phyloP scores from a whole-genome alignment of 805 yeast genomes.

The Suhomyces prunicola region DNA sequence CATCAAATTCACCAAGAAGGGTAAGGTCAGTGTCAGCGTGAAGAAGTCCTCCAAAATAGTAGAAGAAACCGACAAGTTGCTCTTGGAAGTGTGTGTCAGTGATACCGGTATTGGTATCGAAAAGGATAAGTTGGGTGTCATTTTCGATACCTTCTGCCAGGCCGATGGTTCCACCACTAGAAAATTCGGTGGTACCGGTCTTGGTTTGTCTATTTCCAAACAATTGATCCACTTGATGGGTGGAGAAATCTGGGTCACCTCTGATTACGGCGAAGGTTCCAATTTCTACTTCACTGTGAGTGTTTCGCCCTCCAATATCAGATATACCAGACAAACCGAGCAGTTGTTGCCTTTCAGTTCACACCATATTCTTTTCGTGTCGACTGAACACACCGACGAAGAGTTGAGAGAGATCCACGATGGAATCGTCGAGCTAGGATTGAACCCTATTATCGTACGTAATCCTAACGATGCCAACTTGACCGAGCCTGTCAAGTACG shows the following conservation, averaged over 20 bases:
- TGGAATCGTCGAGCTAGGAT: slow-evolving; percentile 51
- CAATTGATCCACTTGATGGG: slow-evolving; percentile 89
- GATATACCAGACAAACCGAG: slow-evolving; percentile 63
- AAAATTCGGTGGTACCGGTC: slow-evolving; percentile 90
- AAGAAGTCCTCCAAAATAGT: slow-evolving; percentile 44
- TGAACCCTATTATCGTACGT: slow-evolving; percentile 59
- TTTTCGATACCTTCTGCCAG: slow-evolving; percentile 87
- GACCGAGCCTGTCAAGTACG: slow-evolving; percentile 59
- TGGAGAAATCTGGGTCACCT: slow-evolving; percentile 89
- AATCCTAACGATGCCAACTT: slow-evolving; percentile 57
- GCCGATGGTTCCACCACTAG: slow-evolving; percentile 93
- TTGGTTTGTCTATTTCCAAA: slow-evolving; percentile 84
- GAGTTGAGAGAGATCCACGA: slow-evolving; percentile 51
- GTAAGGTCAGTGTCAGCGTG: slow-evolving; percentile 76
- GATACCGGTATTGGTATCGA: slow-evolving; percentile 92
- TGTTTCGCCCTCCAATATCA: slow-evolving; percentile 67
- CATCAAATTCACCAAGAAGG: slow-evolving; percentile 79
- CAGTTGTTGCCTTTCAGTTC: slow-evolving; percentile 66
- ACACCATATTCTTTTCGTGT: slow-evolving; percentile 68
- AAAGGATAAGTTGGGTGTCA: slow-evolving; percentile 77
- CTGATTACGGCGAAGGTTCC: slow-evolving; percentile 77
- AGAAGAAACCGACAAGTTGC: slow-evolving; percentile 42
- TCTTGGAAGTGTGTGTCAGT: slow-evolving; percentile 78
- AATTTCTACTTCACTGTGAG: slow-evolving; percentile 78
- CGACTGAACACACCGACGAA: slow-evolving; percentile 55